These are phyloP conservation scores for Beta vulgaris DNA, from an alignment of 148 eudicot species.

Conservation along the genomic window DNA sequence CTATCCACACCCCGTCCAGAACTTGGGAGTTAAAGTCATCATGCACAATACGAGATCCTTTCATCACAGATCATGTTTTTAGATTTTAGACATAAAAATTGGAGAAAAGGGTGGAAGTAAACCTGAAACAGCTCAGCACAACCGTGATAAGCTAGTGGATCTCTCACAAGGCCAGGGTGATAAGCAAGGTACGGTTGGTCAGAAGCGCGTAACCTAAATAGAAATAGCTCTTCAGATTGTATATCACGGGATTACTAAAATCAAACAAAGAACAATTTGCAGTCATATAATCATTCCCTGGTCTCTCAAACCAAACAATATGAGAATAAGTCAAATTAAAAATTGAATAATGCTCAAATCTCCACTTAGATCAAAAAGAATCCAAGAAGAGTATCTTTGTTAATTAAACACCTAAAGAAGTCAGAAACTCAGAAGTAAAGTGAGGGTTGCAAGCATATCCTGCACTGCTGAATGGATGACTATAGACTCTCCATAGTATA, in stretches of 20 bases:
- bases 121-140: slow-evolving; percentile 99
- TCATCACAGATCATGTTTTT: background rate
- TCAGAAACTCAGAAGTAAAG: background rate
- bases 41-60: background rate
- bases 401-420: background rate
- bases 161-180: slow-evolving; percentile 89
- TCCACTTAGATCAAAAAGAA: background rate
- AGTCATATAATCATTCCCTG: background rate
- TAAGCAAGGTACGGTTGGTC: slow-evolving; percentile 92
- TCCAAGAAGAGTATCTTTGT: background rate
- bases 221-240: slow-evolving; percentile 7
- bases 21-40: background rate
- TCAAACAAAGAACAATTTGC: slow-evolving; percentile 6
- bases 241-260: background rate
- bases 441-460: slow-evolving; percentile 5
- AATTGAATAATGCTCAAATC: background rate
- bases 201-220: slow-evolving; percentile 68
- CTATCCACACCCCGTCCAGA: background rate
- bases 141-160: slow-evolving; percentile 86
- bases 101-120: slow-evolving; percentile 2
- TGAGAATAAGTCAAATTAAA: background rate
- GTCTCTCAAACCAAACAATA: background rate
- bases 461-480: background rate
- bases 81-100: background rate
- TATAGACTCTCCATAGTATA: no score